Evolutionary conservation across 805 yeast genomes (phyloP), one percentile per base, ranked within the genome.

Genomic region (Candida fluviatilis): DNA sequence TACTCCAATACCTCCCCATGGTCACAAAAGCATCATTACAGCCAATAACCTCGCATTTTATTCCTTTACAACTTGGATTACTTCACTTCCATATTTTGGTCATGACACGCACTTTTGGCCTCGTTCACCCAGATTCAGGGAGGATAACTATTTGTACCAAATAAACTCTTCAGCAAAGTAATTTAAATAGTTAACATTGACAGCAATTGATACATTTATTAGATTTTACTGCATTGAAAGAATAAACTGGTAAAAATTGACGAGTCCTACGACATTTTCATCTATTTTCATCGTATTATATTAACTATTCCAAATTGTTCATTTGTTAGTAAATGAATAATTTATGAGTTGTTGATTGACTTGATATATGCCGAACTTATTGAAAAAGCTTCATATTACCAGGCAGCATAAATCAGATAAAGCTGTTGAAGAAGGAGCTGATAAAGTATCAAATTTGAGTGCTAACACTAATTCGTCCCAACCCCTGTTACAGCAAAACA

Each of bases 301-400:
- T 6, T 21, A 21, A 21, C 24, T 10, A 10, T 21, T 21, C 10
- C 8, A 6, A 10, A 21, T 21, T 21, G 10, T 21, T 21, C 24
- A 21, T 21, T 21, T 10, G 24, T 6, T 21, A 21, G 24, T 21
- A 21, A 21, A 21, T 21, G 24, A 10, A 21, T 21, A 21, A 21
- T 21, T 21, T 21, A 26, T 26, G 15, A 26, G n/a, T 13, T 12
- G 15, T 17, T 15, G 16, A 26, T 14, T 14, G n/a, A 23, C 18
- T 25, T 16, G 3, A 29, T 37, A 46, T 21, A 43, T 48, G 41
- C 39, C 64, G 25, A 59, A 54, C 41, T 34, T 63, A 14, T 57
- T 63, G 42, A 60, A 54, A 39, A 62, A 61, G 46, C 66, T 63
- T 40, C 67, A 63, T 43, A 55, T 63, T 18, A 47, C 62, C 25